These are phyloP conservation scores for Perkinsus marinus DNA, from an alignment of 169 alveolate genomes.

Conservation along the genomic window DNA sequence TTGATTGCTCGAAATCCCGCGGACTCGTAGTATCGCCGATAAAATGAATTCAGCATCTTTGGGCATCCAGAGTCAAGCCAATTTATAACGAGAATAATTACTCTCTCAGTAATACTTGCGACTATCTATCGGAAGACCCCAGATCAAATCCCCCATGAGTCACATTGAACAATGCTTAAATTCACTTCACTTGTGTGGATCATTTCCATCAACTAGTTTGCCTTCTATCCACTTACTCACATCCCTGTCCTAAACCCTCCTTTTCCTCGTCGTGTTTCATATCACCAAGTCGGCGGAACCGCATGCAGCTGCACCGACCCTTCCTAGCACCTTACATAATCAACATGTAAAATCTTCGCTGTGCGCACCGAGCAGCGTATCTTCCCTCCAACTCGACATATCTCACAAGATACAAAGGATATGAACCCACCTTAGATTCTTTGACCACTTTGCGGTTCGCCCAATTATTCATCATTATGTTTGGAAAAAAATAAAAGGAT, in stretches of 20 bases:
- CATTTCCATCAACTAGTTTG: too few relatives aligned
- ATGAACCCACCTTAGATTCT: too few relatives aligned
- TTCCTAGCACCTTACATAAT: not conserved
- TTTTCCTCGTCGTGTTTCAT: not conserved
- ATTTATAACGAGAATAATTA: not conserved
- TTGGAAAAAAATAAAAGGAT: too few relatives aligned
- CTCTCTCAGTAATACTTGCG: too few relatives aligned
- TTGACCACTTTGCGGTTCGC: too few relatives aligned
- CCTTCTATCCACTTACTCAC: conserved; percentile 26
- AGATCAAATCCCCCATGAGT: too few relatives aligned
- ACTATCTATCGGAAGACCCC: too few relatives aligned
- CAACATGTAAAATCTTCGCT: not conserved
- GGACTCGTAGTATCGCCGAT: conserved; percentile 9
- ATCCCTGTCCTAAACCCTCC: conserved; percentile 39
- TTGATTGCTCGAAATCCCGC: conserved; percentile 53
- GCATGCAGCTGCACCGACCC: not conserved
- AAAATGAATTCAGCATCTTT: not conserved
- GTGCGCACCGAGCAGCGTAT: not conserved
- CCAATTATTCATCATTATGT: too few relatives aligned
- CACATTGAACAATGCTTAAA: too few relatives aligned
- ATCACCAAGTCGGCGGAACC: not conserved
- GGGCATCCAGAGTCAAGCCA: not conserved
- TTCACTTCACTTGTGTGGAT: too few relatives aligned
- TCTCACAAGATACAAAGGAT: not conserved
- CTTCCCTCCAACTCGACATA: not conserved